Evolutionary conservation across 176 grass and related monocot species (phyloP), one percentile per base, ranked within the genome.

Genomic region (Bonia amplexicaulis): DNA sequence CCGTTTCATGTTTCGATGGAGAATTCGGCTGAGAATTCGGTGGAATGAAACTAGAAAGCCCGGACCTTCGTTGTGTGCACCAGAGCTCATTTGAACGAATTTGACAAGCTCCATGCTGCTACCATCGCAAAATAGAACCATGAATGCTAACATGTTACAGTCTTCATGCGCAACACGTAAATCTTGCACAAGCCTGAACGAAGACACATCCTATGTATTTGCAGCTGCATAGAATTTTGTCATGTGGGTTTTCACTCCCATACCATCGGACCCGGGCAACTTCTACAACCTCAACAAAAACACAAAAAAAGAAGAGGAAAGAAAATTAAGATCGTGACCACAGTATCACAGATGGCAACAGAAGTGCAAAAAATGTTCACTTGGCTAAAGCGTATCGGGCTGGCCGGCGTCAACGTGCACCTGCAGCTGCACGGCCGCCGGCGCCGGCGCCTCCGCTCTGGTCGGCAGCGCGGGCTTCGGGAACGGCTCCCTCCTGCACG

Each of bases 401-500:
- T 40, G 81, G 12, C 44, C 25, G 45, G 61, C 69, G 13, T 54
- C 70, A 17, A 16, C 52, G 25, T 37, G 26, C 49, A 57, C 54
- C 72, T 71, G 71, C 42, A 67, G n/a, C 68, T 61, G 79, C 58
- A 29, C 66, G 25, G 1, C 58, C 40, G 35, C 48, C 48, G 67
- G 10, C 77, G 46, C 76, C 67, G 12, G 45, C 15, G 72, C 37
- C 69, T 20, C 48, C 26, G 27, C 15, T 54, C 1, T 58, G 19
- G 41, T 37, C 77, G 20, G 44, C 11, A 8, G 0, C 9, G 47
- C 69, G 27, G 71, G 52, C 4, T 71, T 73, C 31, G 71, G 70
- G 74, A 96, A 93, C 44, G 92, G 90, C 87, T 73, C 68, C 71
- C 84, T 89, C 64, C 96, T 82, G 88, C 96, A 98, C 60, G 91